These are phyloP conservation scores for Cryptosporidium canis DNA, from an alignment of 169 alveolate genomes.

Conservation along the genomic window DNA sequence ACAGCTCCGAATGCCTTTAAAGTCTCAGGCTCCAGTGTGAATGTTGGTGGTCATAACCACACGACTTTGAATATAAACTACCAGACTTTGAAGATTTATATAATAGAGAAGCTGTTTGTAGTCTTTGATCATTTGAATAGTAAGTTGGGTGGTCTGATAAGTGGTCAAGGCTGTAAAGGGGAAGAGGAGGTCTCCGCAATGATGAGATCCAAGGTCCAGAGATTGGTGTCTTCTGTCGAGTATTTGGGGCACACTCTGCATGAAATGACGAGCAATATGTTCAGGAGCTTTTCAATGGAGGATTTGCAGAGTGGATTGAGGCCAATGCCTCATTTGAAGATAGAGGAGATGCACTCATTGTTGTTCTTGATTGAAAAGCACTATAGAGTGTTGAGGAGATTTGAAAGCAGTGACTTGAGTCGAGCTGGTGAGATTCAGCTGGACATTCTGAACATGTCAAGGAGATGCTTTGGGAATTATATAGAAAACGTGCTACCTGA, in stretches of 20 bases:
- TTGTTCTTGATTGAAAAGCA: background rate
- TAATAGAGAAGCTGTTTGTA: conserved; percentile 35
- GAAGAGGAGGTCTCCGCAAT: background rate
- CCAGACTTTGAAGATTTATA: conserved; percentile 44
- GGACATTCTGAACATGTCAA: background rate
- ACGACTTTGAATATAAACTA: background rate
- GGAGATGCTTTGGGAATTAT: background rate
- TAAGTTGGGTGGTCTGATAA: background rate
- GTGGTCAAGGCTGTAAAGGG: background rate
- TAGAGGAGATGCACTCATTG: conserved; percentile 20
- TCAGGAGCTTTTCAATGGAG: conserved; percentile 36
- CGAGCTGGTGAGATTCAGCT: background rate
- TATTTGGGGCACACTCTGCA: conserved; percentile 1
- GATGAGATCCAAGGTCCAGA: background rate
- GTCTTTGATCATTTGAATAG: conserved; percentile 1
- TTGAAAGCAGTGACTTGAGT: background rate
- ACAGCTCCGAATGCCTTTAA: no score
- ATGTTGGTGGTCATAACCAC: background rate
- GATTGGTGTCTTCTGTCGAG: background rate
- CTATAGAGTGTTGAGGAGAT: background rate
- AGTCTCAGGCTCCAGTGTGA: background rate
- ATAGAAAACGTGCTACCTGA: conserved; percentile 6
- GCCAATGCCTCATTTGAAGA: conserved; percentile 43
- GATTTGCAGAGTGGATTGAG: conserved; percentile 69
- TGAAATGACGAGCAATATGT: background rate